Base-by-base conservation (phyloP, 495 filamentous ascomycete species). In the Penicillium argentinense region DNA sequence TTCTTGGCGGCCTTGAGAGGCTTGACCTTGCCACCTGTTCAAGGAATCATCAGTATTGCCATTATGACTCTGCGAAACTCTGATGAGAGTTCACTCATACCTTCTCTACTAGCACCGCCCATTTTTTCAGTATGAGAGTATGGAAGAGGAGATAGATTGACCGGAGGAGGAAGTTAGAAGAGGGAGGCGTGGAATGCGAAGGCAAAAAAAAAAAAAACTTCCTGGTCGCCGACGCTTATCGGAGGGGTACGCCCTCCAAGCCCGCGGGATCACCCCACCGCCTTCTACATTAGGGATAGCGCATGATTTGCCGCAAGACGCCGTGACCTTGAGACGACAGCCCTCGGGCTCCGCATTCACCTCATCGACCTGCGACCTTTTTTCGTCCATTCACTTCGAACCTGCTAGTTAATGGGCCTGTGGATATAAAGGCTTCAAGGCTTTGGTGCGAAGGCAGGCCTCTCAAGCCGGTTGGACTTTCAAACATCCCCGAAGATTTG, bases 1-100 rank as follows among this genome's bases (percentile, higher is more conserved):
- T 90, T 91, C 80, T 90, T 91, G 13, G 87, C 73, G 23, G 78
- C 72, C 80, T 91, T 91, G 60, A 90, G 76, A 51, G 87, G 87
- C 79, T 91, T 91, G 54, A 79, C 83, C 74, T 91, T 91, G 75
- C 87, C 87, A 69, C 87, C 87, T 91, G 53, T 29, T 16, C 5
- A 29, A 16, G 21, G 21, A 34, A 26, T 28, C 9, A 39, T 51
- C 34, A 56, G 38, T 29, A 42, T 27, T 6, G 28, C 41, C n/a
- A 19, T 27, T 9, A 14, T 30, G 11, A n/a, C n/a, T n/a, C n/a
- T n/a, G n/a, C n/a, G n/a, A n/a, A n/a, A n/a, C n/a, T n/a, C n/a
- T n/a, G n/a, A n/a, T n/a, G n/a, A n/a, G n/a, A n/a, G n/a, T n/a
- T n/a, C n/a, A n/a, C n/a, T n/a, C 59, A 30, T 59, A 82, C 82